Evolutionary conservation across 306 rosid species (phyloP).

Genomic region (Glycyrrhiza uralensis): DNA sequence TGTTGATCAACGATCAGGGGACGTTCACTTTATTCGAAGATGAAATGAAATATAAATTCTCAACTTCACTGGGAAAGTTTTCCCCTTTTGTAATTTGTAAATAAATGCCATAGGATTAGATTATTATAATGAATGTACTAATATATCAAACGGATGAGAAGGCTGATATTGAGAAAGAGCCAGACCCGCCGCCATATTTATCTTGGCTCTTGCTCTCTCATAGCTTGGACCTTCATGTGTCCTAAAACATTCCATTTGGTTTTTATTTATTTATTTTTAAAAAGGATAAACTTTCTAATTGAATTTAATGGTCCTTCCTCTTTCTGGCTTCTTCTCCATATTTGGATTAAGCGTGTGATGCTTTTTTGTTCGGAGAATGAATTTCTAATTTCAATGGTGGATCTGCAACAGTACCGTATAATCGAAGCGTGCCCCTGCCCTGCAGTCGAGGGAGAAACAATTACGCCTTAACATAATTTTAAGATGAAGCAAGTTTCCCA

Average conservation of each 20-base stretch:
- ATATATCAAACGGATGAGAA: too few species aligned
- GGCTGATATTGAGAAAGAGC: background rate
- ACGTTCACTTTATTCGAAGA: conserved; percentile 64
- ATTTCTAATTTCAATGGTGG: background rate
- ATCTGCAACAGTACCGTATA: background rate
- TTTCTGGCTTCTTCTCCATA: background rate
- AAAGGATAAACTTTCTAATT: background rate
- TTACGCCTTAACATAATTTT: background rate
- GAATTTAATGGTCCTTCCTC: background rate
- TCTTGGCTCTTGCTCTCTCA: background rate
- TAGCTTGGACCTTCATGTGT: background rate
- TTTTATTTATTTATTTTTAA: background rate
- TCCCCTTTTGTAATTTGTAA: background rate
- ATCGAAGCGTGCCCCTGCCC: background rate
- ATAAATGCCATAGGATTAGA: too few species aligned
- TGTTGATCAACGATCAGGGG: conserved; percentile 84
- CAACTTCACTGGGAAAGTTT: background rate
- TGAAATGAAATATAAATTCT: background rate
- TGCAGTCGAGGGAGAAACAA: background rate
- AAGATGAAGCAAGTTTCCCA: background rate
- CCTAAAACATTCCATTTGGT: background rate
- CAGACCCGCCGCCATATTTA: background rate
- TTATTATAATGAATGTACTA: too few species aligned
- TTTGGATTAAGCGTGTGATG: too few species aligned
- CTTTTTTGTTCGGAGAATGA: background rate